Percentiles rank a stretch among this genome's conserved stretches.
Evolutionary conservation across 179 eudicot genomes (phyloP).

Genomic region (Sideroxylon spinosum): DNA sequence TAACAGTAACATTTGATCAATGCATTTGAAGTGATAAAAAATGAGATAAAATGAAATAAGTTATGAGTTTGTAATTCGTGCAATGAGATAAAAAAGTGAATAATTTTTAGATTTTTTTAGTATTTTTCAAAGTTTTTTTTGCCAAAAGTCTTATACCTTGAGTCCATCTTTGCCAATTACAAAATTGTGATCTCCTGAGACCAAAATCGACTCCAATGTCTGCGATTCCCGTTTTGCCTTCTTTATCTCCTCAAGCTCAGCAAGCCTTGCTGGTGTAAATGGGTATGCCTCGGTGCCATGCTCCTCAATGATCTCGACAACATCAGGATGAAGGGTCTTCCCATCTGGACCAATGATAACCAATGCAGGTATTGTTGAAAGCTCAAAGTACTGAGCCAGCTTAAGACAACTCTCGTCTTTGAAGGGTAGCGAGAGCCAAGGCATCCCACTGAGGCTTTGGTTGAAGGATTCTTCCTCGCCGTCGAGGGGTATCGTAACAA

Average conservation of each 20-base stretch:
- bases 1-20: no score
- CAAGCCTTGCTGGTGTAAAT: constrained; percentile 40
- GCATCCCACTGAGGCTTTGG: constrained; percentile 26
- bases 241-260: constrained; percentile 37
- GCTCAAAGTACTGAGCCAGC: constrained; percentile 41
- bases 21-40: no score
- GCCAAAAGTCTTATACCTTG: no score
- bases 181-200: constrained; percentile 24
- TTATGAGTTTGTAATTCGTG: no score
- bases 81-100: no score
- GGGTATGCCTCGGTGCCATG: constrained; percentile 46
- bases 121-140: no score
- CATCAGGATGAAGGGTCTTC: constrained; percentile 39
- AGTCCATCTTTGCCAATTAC: constrained; percentile 34
- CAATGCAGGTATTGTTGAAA: constrained; percentile 35
- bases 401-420: constrained; percentile 33
- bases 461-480: constrained; percentile 45
- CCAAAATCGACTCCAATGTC: constrained; percentile 26
- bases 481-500: constrained; percentile 72
- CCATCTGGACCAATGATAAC: constrained; percentile 46
- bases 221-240: constrained; percentile 48
- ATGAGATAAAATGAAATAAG: background rate
- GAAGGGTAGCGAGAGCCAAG: constrained; percentile 41
- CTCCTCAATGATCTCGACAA: constrained; percentile 29
- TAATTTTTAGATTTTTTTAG: no score